Percentiles rank a stretch among this genome's conserved stretches.
Conservation (phyloP, 192 early-diverging fungal species). For the Tieghemiomyces parasiticus region DNA sequence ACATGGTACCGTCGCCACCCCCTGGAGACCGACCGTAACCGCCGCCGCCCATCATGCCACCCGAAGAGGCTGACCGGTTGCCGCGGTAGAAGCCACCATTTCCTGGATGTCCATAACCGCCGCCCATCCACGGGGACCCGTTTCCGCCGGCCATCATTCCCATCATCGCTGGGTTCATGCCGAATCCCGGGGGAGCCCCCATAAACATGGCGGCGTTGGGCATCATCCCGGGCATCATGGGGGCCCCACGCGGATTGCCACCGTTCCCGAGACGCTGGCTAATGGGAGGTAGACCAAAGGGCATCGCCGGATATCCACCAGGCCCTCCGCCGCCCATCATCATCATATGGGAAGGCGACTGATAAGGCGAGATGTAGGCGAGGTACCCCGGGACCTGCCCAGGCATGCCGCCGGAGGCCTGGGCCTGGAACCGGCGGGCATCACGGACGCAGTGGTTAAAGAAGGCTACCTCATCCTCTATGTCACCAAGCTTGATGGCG, state of each 20-base stretch:
- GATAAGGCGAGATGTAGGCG: constrained; percentile 45
- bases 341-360: constrained; percentile 7
- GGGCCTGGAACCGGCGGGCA: constrained; percentile 53
- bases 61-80: constrained; percentile 10
- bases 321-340: constrained; percentile 3
- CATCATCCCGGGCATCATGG: constrained; percentile 32
- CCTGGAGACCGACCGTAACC: constrained; percentile 12
- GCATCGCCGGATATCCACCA: too few relatives aligned
- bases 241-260: too few relatives aligned
- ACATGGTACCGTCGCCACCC: constrained; percentile 10
- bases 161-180: constrained; percentile 11
- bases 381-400: constrained; percentile 19
- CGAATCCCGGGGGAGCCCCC: constrained; percentile 16
- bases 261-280: too few relatives aligned
- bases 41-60: constrained; percentile 10
- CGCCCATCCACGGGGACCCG: too few relatives aligned
- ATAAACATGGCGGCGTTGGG: constrained; percentile 21
- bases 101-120: constrained; percentile 13
- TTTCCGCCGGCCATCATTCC: too few relatives aligned
- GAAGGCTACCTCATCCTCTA: constrained; percentile 50
- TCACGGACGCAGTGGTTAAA: constrained; percentile 87
- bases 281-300: too few relatives aligned
- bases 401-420: constrained; percentile 14
- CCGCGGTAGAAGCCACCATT: constrained; percentile 13
- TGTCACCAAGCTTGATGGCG: constrained; percentile 32